These are phyloP conservation scores for Globisporangium takayamanum DNA, from an alignment of 352 stramenopile species.

Conservation along the genomic window DNA sequence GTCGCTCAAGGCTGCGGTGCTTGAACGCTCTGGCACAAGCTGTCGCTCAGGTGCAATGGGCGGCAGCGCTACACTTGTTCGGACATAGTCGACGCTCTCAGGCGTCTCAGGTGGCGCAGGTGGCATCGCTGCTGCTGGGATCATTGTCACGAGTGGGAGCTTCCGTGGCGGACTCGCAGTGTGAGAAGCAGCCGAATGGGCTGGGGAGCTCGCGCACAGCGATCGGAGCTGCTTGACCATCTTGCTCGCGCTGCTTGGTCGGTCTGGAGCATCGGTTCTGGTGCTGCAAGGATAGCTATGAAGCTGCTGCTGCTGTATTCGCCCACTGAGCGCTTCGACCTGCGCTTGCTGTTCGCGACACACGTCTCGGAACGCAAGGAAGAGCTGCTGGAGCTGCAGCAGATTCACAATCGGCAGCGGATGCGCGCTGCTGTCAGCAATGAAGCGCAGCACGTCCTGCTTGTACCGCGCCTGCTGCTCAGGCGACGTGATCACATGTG, in stretches of 20 bases:
- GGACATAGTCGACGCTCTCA: neutral
- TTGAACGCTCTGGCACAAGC: neutral
- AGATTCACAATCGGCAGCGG: conserved; percentile 35
- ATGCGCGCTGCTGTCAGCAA: conserved; percentile 22
- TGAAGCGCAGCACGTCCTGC: conserved; percentile 24
- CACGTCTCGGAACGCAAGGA: conserved; percentile 36
- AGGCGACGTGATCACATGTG: conserved; percentile 13
- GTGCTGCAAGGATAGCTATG: neutral
- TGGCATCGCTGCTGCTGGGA: neutral
- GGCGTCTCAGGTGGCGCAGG: conserved; percentile 1
- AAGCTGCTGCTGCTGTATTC: conserved; percentile 3
- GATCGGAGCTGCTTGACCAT: conserved; percentile 51
- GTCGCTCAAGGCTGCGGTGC: conserved; percentile 17
- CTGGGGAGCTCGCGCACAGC: conserved; percentile 22
- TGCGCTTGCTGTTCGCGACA: conserved; percentile 23
- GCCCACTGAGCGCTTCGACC: neutral
- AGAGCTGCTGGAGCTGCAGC: conserved; percentile 36
- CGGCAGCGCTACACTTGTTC: neutral
- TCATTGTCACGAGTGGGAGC: conserved; percentile 2
- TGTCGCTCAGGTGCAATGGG: conserved; percentile 8
- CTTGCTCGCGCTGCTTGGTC: conserved; percentile 26
- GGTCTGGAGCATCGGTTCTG: neutral
- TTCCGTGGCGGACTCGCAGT: neutral
- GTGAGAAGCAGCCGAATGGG: neutral
- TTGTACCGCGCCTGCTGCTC: conserved; percentile 14